Evolutionary conservation across 306 rosid genomes (phyloP), one percentile per base, ranked within the genome.

Genomic region (Nissolia schottii): DNA sequence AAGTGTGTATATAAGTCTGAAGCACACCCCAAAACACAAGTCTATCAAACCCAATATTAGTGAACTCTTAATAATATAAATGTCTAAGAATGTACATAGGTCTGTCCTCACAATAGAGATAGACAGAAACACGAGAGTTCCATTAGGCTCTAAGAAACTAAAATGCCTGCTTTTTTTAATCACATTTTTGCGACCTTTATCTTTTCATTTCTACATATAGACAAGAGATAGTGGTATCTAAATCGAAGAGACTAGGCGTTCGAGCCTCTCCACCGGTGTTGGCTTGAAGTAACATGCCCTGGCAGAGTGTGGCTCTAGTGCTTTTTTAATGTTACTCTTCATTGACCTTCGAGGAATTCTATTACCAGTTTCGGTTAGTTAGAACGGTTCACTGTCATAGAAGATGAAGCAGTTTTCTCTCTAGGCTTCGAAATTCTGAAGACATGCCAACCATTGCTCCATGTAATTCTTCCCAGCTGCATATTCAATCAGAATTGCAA

Each of bases 391-490:
- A 40, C 7, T 49, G 19, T n/a, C 51, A 45, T 45, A 45, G 25
- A 64, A 15, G 49, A 40, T 66, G 67, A 43, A 3, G 23, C 28
- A 31, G 48, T 40, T 57, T 79, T 61, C 45, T 73, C 45, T 70
- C 60, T 80, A 80, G 23, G 81, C 79, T 41, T 77, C 76, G 27
- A 79, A 74, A 56, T 66, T 86, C 73, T 77, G 83, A 59, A 86
- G 79, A 67, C 87, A 87, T 69, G 85, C 81, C 37, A 89, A 78
- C 89, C 82, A 86, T 19, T 85, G 86, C 72, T 86, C 87, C 82
- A 87, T 76, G 72, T 82, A 80, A 57, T 74, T 83, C 81, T 82
- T 85, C 81, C 88, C 71, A 31, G 74, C 96, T 88, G 87, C 86
- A 80, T 27, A 25, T 54, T 66, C 60, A 74, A 79, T 9, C 40